Evolutionary conservation across 2,329 filamentous ascomycete species (phyloP).

Genomic region (Venturia oleaginea): DNA sequence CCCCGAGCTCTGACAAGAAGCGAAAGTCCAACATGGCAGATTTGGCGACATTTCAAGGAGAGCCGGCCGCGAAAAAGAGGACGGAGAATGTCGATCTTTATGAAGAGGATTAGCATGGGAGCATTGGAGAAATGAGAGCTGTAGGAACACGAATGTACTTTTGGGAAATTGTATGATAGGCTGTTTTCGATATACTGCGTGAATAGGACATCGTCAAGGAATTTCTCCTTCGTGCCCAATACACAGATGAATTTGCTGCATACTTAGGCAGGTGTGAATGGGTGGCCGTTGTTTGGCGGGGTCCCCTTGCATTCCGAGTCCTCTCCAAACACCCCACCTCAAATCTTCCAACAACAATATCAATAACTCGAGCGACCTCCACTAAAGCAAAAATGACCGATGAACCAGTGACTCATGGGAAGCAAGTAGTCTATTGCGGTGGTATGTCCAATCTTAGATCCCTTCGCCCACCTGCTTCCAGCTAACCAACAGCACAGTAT

Average conservation of each 20-base stretch:
- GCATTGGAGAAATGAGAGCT: background rate
- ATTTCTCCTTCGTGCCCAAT: background rate
- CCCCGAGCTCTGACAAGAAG: background rate
- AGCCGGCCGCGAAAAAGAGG: background rate
- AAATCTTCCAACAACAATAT: background rate
- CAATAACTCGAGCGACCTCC: background rate
- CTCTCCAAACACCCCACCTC: background rate
- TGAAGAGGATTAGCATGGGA: background rate
- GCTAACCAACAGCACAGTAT: constrained; percentile 39
- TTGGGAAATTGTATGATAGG: background rate
- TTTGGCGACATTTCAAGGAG: background rate
- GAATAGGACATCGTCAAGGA: background rate
- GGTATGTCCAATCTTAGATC: constrained; percentile 10
- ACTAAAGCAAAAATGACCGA: constrained; percentile 13
- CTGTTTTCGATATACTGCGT: background rate
- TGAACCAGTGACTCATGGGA: background rate
- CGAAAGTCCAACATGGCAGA: background rate
- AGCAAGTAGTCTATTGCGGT: constrained; percentile 16
- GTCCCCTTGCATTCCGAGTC: background rate
- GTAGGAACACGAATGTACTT: background rate
- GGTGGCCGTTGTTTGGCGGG: background rate
- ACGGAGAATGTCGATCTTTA: background rate
- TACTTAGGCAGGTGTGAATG: too few species aligned
- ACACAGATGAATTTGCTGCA: too few species aligned
- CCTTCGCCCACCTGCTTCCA: background rate